These are phyloP conservation scores for Zychaea mexicana DNA, from an alignment of 371 early-diverging fungal genomes.

Conservation along the genomic window DNA sequence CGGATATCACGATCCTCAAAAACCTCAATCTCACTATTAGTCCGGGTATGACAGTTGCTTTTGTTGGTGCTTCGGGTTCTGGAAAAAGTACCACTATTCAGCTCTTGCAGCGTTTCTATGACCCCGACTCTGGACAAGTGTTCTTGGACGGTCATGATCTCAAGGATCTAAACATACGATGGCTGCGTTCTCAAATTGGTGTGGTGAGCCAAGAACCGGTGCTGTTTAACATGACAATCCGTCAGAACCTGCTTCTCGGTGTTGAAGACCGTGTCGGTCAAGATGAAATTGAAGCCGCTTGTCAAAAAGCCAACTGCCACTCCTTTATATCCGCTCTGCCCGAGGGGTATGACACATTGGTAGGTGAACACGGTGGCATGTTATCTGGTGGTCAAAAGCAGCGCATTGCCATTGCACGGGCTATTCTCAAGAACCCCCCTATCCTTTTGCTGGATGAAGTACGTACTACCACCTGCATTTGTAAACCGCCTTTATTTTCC, in stretches of 20 bases:
- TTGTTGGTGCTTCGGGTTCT: slow-evolving; percentile 84
- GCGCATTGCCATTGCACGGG: slow-evolving; percentile 52
- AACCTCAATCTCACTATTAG: slow-evolving; percentile 59
- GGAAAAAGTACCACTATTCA: slow-evolving; percentile 92
- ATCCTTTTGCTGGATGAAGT: slow-evolving; percentile 49
- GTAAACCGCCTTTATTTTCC: too few relatives aligned
- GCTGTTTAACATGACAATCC: slow-evolving; percentile 82
- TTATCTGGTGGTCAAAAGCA: slow-evolving; percentile 83
- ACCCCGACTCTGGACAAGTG: slow-evolving; percentile 65
- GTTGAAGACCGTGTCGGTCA: slow-evolving; percentile 41
- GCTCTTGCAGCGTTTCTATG: slow-evolving; percentile 92
- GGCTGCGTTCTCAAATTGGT: slow-evolving; percentile 80
- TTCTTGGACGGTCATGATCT: slow-evolving; percentile 74
- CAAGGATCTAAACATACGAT: slow-evolving; percentile 66
- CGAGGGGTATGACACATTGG: slow-evolving; percentile 72
- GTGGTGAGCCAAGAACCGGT: slow-evolving; percentile 91
- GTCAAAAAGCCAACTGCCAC: slow-evolving; percentile 73
- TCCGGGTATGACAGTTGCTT: slow-evolving; percentile 76
- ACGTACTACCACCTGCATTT: background rate
- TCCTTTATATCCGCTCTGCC: slow-evolving; percentile 79
- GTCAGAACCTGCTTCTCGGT: slow-evolving; percentile 79
- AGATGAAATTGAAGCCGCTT: slow-evolving; percentile 62
- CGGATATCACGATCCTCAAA: slow-evolving; percentile 64
- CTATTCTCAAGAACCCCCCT: slow-evolving; percentile 48
- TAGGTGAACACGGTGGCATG: slow-evolving; percentile 69